Evolutionary conservation across 176 grass and related monocot species (phyloP).

Genomic region (Triticum aestivum): DNA sequence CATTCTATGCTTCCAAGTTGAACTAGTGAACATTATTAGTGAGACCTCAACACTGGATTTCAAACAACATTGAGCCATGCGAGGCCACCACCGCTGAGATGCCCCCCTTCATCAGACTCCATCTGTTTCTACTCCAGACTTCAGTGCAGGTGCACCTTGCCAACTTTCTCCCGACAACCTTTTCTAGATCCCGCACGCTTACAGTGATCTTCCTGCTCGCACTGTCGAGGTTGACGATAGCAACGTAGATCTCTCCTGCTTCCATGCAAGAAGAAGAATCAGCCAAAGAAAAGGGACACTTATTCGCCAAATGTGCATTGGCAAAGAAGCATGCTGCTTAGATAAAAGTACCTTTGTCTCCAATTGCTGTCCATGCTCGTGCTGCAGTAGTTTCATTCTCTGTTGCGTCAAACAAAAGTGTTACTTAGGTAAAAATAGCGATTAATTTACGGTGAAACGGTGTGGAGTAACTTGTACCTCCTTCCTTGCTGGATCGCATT

Average conservation of each 20-base stretch:
- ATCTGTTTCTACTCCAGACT: conserved; percentile 48
- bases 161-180: conserved; percentile 33
- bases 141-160: conserved; percentile 51
- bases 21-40: background rate
- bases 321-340: background rate
- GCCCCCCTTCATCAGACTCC: conserved; percentile 15
- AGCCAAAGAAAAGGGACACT: background rate
- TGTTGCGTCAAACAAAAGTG: conserved; percentile 29
- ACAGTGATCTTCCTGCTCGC: conserved; percentile 33
- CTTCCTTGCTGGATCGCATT: conserved; percentile 35
- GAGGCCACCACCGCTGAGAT: conserved; percentile 49
- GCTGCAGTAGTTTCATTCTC: conserved; percentile 32
- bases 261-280: background rate
- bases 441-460: background rate
- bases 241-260: conserved; percentile 76
- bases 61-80: conserved; percentile 68
- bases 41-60: conserved; percentile 48
- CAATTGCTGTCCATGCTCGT: conserved; percentile 71
- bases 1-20: background rate
- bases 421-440: conserved; percentile 19
- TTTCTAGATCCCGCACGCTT: conserved; percentile 50
- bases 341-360: conserved; percentile 56
- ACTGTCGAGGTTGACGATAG: conserved; percentile 75
- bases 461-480: conserved; percentile 9
- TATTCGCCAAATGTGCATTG: background rate